These are phyloP conservation scores for Iris macrosiphon DNA, from an alignment of 106 monocot genomes.

Conservation along the genomic window DNA sequence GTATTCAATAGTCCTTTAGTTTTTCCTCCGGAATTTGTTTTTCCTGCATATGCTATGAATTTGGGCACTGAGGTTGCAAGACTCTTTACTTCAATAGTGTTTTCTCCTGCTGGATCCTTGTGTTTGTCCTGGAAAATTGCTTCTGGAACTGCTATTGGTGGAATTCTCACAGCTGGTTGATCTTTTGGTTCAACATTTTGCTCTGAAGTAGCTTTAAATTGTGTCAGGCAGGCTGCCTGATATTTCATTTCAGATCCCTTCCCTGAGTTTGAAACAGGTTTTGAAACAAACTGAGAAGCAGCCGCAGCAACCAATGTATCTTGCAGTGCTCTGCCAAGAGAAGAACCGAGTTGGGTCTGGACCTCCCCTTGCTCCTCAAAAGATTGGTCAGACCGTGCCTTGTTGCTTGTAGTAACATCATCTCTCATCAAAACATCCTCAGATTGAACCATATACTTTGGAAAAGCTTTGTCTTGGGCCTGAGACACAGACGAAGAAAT, in stretches of 20 bases:
- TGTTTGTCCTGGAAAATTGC: background rate
- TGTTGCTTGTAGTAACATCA: constrained; percentile 2
- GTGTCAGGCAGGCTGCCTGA: background rate
- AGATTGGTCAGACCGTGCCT: background rate
- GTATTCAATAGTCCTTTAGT: constrained; percentile 13
- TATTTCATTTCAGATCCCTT: constrained; percentile 12
- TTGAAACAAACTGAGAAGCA: constrained; percentile 11
- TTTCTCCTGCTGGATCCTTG: constrained; percentile 13
- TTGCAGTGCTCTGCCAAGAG: background rate
- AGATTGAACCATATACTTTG: constrained; percentile 3
- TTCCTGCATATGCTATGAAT: constrained; percentile 11
- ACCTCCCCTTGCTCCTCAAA: constrained; percentile 14
- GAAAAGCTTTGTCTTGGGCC: constrained; percentile 1
- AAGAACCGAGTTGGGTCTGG: background rate
- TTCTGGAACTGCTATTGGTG: constrained; percentile 4
- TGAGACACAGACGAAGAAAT: constrained; percentile 7
- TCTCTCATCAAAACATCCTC: constrained; percentile 11
- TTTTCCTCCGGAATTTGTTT: constrained; percentile 13
- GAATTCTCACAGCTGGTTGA: constrained; percentile 9
- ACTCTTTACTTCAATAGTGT: constrained; percentile 14
- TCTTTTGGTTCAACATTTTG: constrained; percentile 12
- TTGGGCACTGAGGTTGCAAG: constrained; percentile 10
- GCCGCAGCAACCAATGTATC: constrained; percentile 3
- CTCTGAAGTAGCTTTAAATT: constrained; percentile 2
- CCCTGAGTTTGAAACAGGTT: constrained; percentile 7